Evolutionary conservation across 768 basidiomycete species (phyloP).

Genomic region (Mycena rebaudengoi): DNA sequence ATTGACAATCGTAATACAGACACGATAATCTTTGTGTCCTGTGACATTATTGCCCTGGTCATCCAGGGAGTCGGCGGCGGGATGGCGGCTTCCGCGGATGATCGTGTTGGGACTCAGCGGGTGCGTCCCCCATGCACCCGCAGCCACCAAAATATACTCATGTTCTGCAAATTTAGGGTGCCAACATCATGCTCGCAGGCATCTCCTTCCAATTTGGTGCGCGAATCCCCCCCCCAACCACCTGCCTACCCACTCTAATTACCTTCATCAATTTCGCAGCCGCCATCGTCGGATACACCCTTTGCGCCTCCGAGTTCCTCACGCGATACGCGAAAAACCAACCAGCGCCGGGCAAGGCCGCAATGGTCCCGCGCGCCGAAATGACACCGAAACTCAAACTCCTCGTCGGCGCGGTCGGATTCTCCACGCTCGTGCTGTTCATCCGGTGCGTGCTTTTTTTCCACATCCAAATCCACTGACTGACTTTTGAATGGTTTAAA

Average conservation of each 20-base stretch:
- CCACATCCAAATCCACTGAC: background rate
- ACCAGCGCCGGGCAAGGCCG: background rate
- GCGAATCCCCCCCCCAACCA: constrained; percentile 12
- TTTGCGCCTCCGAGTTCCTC: constrained; percentile 36
- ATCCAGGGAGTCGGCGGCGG: constrained; percentile 50
- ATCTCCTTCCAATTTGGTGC: constrained; percentile 68
- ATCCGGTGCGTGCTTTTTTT: constrained; percentile 47
- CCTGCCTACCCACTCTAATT: background rate
- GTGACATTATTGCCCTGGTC: constrained; percentile 48
- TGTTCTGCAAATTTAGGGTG: constrained; percentile 29
- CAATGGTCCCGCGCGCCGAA: too few species aligned
- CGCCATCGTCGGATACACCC: constrained; percentile 21
- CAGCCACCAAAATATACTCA: background rate
- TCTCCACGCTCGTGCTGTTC: constrained; percentile 52
- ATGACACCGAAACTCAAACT: background rate
- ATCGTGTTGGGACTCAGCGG: background rate
- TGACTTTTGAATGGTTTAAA: constrained; percentile 24
- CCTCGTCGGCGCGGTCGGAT: constrained; percentile 45
- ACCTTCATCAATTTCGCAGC: background rate
- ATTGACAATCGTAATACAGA: background rate
- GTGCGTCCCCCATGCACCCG: background rate
- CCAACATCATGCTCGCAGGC: constrained; percentile 61
- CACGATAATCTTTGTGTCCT: background rate
- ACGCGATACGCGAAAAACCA: background rate
- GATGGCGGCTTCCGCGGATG: constrained; percentile 40